Conservation (phyloP, 2,329 filamentous ascomycete species). For the Calonectria pseudoreteaudii region DNA sequence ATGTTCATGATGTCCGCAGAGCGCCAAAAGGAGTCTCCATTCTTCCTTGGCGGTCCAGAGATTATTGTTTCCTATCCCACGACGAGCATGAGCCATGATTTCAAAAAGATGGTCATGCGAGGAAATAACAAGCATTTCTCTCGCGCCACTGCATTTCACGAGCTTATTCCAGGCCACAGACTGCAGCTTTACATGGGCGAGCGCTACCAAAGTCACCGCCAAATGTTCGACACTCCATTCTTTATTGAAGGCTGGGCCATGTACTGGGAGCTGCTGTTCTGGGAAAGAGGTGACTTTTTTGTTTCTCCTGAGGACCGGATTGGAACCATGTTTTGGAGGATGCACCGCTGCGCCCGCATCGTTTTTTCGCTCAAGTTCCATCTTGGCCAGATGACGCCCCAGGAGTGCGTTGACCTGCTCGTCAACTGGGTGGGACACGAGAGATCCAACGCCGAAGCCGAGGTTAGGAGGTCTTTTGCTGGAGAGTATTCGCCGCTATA, state of each 20-base stretch:
- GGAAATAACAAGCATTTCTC: slow-evolving; percentile 70
- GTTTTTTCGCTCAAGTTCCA: slow-evolving; percentile 70
- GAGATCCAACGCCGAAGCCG: slow-evolving; percentile 68
- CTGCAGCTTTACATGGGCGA: slow-evolving; percentile 63
- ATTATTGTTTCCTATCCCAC: slow-evolving; percentile 70
- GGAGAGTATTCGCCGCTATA: slow-evolving; percentile 69
- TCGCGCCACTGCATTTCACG: slow-evolving; percentile 70
- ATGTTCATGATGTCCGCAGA: slow-evolving; percentile 68
- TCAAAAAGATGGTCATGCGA: slow-evolving; percentile 70
- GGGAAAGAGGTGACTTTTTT: slow-evolving; percentile 64
- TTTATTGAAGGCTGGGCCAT: slow-evolving; percentile 72
- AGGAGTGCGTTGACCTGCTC: slow-evolving; percentile 67
- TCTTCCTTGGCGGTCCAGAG: slow-evolving; percentile 67
- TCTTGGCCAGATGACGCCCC: slow-evolving; percentile 63
- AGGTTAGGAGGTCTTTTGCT: slow-evolving; percentile 67
- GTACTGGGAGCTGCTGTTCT: slow-evolving; percentile 72
- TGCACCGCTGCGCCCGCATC: slow-evolving; percentile 71
- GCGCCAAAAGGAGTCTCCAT: slow-evolving; percentile 66
- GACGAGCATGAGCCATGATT: slow-evolving; percentile 61
- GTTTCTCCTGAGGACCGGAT: slow-evolving; percentile 63
- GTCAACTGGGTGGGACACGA: slow-evolving; percentile 70
- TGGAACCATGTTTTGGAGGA: slow-evolving; percentile 71
- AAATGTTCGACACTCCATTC: slow-evolving; percentile 67
- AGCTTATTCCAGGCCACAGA: slow-evolving; percentile 70
- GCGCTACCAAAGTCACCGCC: slow-evolving; percentile 61